Conservation (phyloP, 768 basidiomycete species). For the Phaeolepiota aurea region DNA sequence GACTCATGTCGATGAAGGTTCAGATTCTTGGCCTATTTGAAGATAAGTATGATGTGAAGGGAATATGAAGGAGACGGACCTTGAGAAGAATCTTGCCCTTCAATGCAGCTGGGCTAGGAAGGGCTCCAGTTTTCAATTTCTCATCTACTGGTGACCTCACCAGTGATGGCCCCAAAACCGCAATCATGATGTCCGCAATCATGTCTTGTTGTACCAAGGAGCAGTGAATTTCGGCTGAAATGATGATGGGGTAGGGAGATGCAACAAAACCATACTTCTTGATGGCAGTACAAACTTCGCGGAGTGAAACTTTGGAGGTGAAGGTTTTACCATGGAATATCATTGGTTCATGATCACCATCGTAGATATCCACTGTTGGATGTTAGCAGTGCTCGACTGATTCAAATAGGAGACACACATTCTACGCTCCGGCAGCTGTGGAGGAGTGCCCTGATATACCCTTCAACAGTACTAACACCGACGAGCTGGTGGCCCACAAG, state of each 20-base stretch:
- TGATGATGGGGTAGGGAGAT: slow-evolving; percentile 92
- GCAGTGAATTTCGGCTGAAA: slow-evolving; percentile 96
- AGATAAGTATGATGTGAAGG: neutral
- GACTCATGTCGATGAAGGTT: slow-evolving; percentile 29
- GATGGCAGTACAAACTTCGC: slow-evolving; percentile 81
- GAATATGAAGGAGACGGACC: slow-evolving; percentile 26
- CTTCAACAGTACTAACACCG: slow-evolving; percentile 84
- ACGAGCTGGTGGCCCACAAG: slow-evolving; percentile 81
- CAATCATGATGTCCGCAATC: slow-evolving; percentile 37
- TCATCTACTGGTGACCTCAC: slow-evolving; percentile 34
- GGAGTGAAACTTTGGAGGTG: slow-evolving; percentile 76
- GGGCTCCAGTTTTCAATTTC: slow-evolving; percentile 30
- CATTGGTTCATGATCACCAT: slow-evolving; percentile 78
- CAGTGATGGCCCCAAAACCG: slow-evolving; percentile 37
- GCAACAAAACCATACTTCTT: slow-evolving; percentile 89
- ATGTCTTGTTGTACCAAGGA: slow-evolving; percentile 46
- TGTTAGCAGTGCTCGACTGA: slow-evolving; percentile 55
- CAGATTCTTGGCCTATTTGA: slow-evolving; percentile 68
- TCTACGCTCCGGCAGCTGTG: slow-evolving; percentile 93
- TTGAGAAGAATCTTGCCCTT: slow-evolving; percentile 79
- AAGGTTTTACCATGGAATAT: slow-evolving; percentile 94
- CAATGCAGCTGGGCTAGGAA: slow-evolving; percentile 85
- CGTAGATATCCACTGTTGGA: slow-evolving; percentile 93
- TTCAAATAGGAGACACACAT: slow-evolving; percentile 47
- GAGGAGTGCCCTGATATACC: slow-evolving; percentile 87